Evolutionary conservation across 2,329 filamentous ascomycete genomes (phyloP).

Genomic region (Penicillium sp.): DNA sequence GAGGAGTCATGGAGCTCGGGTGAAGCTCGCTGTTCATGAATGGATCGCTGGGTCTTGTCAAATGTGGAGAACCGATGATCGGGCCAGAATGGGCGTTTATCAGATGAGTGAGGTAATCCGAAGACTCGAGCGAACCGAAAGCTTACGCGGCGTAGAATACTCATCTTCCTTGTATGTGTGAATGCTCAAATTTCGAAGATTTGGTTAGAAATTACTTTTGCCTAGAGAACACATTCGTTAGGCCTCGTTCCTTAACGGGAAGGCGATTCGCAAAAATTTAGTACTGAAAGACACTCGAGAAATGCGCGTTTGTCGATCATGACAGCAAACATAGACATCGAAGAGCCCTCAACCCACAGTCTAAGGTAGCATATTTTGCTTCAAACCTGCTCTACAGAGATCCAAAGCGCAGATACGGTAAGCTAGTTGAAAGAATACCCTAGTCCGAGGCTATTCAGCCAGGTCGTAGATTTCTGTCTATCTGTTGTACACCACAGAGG

Average conservation of each 20-base stretch:
- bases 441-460: background rate
- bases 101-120: background rate
- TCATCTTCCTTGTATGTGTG: background rate
- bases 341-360: too few species aligned
- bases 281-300: background rate
- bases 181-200: background rate
- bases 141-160: background rate
- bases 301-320: too few species aligned
- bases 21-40: background rate
- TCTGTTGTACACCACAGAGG: conserved; percentile 19
- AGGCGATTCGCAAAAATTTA: background rate
- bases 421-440: background rate
- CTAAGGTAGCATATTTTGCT: too few species aligned
- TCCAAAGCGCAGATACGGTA: background rate
- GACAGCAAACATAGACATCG: too few species aligned
- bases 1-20: background rate
- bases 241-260: conserved; percentile 10
- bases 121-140: background rate
- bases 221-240: background rate
- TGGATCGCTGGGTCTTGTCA: background rate
- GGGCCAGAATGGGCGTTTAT: conserved; percentile 1
- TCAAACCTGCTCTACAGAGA: too few species aligned
- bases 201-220: background rate
- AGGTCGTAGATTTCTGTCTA: conserved; percentile 9
- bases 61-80: too few species aligned